Conservation (phyloP, 2,329 filamentous ascomycete genomes). For the Aspergillus fumigatus region DNA sequence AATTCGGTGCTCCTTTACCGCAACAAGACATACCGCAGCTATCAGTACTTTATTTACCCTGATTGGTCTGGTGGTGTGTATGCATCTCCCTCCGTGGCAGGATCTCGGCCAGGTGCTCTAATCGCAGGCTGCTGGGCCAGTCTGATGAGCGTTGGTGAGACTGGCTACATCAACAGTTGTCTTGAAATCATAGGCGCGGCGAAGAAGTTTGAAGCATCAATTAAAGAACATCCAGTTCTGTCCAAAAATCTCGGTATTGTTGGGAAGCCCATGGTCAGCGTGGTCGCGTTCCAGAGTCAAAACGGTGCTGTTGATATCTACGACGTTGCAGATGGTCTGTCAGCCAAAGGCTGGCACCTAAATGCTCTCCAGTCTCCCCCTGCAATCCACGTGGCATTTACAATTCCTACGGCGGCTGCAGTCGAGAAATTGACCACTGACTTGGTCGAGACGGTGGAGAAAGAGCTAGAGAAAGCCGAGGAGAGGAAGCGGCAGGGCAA, state of each 20-base stretch:
- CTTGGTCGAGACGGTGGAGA: constrained; percentile 53
- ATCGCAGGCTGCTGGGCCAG: constrained; percentile 96
- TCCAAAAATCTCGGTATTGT: constrained; percentile 71
- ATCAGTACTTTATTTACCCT: constrained; percentile 94
- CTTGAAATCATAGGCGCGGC: constrained; percentile 81
- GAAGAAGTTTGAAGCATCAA: constrained; percentile 73
- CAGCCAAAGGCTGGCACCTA: constrained; percentile 82
- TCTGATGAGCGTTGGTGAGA: constrained; percentile 81
- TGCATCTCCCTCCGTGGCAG: constrained; percentile 85
- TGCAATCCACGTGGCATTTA: constrained; percentile 91
- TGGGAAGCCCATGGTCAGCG: constrained; percentile 80
- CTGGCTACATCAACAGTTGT: constrained; percentile 82
- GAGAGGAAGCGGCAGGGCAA: constrained; percentile 61
- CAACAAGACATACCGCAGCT: constrained; percentile 67
- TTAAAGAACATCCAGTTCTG: constrained; percentile 65
- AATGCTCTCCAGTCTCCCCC: constrained; percentile 90
- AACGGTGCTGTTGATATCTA: constrained; percentile 75
- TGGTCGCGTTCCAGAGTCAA: constrained; percentile 80
- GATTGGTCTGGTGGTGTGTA: constrained; percentile 97
- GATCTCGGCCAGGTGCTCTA: constrained; percentile 84
- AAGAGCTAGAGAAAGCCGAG: constrained; percentile 76
- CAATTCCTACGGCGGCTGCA: constrained; percentile 74
- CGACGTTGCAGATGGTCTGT: constrained; percentile 88
- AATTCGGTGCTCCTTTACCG: constrained; percentile 94
- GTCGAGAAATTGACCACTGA: constrained; percentile 77